Conservation (phyloP, 140 eudicot species). For the Cichorium intybus region DNA sequence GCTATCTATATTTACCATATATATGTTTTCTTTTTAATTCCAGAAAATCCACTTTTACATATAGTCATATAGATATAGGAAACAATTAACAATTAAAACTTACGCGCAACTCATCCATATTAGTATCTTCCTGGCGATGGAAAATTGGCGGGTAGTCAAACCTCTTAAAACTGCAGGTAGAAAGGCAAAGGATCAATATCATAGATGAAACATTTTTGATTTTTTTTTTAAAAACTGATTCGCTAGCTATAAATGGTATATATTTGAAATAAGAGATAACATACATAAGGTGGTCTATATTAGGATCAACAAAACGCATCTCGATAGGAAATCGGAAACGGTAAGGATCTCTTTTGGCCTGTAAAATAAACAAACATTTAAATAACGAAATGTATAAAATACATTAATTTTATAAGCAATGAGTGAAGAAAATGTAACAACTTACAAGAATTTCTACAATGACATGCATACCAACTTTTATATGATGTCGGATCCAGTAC, state of each 20-base stretch:
- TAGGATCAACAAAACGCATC: slow-evolving; percentile 94
- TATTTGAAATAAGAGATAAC: slow-evolving; percentile 11
- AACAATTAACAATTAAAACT: slow-evolving; percentile 25
- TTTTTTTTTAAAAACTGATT: background rate
- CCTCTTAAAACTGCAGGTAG: slow-evolving; percentile 72
- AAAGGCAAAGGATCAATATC: background rate
- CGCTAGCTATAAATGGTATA: background rate
- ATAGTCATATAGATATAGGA: background rate
- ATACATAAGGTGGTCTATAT: slow-evolving; percentile 96
- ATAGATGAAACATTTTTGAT: background rate
- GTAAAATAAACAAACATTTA: slow-evolving; percentile 24
- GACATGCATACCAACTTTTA: slow-evolving; percentile 95
- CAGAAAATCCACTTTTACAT: background rate
- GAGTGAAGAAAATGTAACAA: background rate
- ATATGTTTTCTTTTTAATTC: background rate
- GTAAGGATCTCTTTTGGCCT: slow-evolving; percentile 99
- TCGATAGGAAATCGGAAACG: slow-evolving; percentile 96
- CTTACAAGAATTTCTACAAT: slow-evolving; percentile 94
- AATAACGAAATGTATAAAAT: background rate
- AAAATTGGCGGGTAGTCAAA: slow-evolving; percentile 93
- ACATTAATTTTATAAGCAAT: slow-evolving; percentile 3
- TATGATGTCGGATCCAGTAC: slow-evolving; percentile 98
- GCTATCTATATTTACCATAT: background rate
- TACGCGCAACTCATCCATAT: slow-evolving; percentile 85
- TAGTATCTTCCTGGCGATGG: slow-evolving; percentile 84